phyloP scores from a whole-genome alignment of 257 asterid species.

The Penstemon eatonii region DNA sequence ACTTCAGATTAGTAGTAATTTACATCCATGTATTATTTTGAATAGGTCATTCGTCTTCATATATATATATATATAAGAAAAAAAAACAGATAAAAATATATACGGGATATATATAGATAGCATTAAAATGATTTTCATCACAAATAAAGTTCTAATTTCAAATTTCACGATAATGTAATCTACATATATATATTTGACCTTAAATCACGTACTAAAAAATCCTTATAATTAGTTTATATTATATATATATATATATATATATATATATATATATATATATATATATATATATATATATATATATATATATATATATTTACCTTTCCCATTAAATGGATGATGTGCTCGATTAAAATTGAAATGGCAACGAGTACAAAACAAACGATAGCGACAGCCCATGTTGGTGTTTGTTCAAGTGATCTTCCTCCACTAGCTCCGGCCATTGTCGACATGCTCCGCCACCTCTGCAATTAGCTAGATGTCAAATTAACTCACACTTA shows the following conservation, averaged over 20 bases:
- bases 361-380: slow-evolving; percentile 67
- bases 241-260: too few relatives aligned
- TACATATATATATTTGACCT: neutral
- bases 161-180: too few relatives aligned
- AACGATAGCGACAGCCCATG: slow-evolving; percentile 91
- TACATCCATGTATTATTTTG: too few relatives aligned
- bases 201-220: neutral
- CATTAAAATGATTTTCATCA: too few relatives aligned
- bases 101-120: too few relatives aligned
- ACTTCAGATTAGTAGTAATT: too few relatives aligned
- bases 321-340: slow-evolving; percentile 75
- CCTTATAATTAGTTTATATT: neutral
- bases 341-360: slow-evolving; percentile 67
- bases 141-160: too few relatives aligned
- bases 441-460: slow-evolving; percentile 37
- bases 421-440: slow-evolving; percentile 74
- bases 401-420: slow-evolving; percentile 79
- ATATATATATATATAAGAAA: neutral
- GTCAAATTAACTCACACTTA: neutral
- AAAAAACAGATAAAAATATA: neutral
- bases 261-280: too few relatives aligned
- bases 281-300: too few relatives aligned
- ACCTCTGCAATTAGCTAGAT: neutral
- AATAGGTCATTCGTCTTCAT: too few relatives aligned
- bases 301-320: slow-evolving; percentile 29